Conservation (phyloP, 2,329 filamentous ascomycete genomes). For the Pseudogymnoascus sp. region DNA sequence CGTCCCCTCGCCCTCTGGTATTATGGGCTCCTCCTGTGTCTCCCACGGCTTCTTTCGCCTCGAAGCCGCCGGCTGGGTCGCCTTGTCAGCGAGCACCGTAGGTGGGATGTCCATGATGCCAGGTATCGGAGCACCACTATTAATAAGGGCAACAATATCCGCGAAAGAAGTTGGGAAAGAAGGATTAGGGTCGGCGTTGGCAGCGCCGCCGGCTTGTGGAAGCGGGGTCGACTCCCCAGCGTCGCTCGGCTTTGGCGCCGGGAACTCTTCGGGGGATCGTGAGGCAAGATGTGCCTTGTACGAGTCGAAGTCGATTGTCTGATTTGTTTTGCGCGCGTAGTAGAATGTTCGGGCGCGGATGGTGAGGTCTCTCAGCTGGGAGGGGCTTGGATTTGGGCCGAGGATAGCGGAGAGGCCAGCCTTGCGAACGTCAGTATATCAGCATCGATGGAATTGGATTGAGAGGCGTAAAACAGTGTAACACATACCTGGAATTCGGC, state of each 20-base stretch:
- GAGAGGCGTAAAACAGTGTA: neutral
- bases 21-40: slow-evolving; percentile 37
- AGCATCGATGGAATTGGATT: neutral
- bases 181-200: slow-evolving; percentile 9
- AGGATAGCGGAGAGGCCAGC: slow-evolving; percentile 56
- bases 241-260: slow-evolving; percentile 11
- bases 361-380: slow-evolving; percentile 48
- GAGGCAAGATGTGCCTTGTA: slow-evolving; percentile 57
- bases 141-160: slow-evolving; percentile 77
- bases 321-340: slow-evolving; percentile 40
- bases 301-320: slow-evolving; percentile 52
- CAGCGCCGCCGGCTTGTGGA: neutral
- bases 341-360: slow-evolving; percentile 64
- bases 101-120: slow-evolving; percentile 82
- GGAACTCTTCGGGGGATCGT: slow-evolving; percentile 24
- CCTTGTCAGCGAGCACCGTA: slow-evolving; percentile 63
- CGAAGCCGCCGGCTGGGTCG: slow-evolving; percentile 30
- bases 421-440: slow-evolving; percentile 27
- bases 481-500: slow-evolving; percentile 52
- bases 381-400: slow-evolving; percentile 44
- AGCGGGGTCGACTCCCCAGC: neutral
- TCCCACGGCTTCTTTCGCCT: slow-evolving; percentile 70
- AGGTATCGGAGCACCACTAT: slow-evolving; percentile 71
- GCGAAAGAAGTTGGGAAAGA: slow-evolving; percentile 47
- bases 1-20: slow-evolving; percentile 28